These are phyloP conservation scores for Penicillium sp. DNA, from an alignment of 2,329 filamentous ascomycete genomes.

Conservation along the genomic window DNA sequence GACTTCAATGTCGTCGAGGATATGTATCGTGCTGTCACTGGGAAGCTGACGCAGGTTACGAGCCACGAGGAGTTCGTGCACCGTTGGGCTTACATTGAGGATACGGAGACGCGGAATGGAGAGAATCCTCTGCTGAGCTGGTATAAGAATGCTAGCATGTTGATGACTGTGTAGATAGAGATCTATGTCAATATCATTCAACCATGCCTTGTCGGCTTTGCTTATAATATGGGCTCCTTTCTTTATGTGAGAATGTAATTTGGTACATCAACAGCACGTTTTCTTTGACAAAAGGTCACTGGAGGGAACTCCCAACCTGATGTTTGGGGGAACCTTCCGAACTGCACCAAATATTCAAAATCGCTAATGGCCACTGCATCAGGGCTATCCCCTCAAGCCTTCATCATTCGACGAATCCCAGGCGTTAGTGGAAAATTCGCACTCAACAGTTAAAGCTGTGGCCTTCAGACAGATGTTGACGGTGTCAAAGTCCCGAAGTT, in stretches of 20 bases:
- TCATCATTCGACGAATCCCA: too few relatives aligned
- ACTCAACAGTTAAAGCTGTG: too few relatives aligned
- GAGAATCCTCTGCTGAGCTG: constrained; percentile 90
- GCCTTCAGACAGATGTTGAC: background rate
- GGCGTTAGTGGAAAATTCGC: too few relatives aligned
- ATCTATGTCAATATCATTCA: background rate
- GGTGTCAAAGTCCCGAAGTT: background rate
- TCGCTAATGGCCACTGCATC: too few relatives aligned
- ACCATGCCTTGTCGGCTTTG: background rate
- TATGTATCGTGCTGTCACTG: constrained; percentile 89
- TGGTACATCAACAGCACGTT: too few relatives aligned
- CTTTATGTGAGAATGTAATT: background rate
- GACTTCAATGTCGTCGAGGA: constrained; percentile 89
- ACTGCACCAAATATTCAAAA: too few relatives aligned
- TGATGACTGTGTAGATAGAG: constrained; percentile 70
- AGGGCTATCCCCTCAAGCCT: too few relatives aligned
- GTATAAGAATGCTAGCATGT: constrained; percentile 93
- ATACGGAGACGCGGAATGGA: constrained; percentile 82
- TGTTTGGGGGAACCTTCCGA: too few relatives aligned
- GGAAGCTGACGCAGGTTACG: constrained; percentile 80
- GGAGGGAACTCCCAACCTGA: background rate
- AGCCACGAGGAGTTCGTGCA: constrained; percentile 88
- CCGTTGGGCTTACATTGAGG: constrained; percentile 84
- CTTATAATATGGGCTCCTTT: background rate
- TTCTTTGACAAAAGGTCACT: background rate